Evolutionary conservation across 352 stramenopile genomes (phyloP).

Genomic region (Phytophthora agathidicida): DNA sequence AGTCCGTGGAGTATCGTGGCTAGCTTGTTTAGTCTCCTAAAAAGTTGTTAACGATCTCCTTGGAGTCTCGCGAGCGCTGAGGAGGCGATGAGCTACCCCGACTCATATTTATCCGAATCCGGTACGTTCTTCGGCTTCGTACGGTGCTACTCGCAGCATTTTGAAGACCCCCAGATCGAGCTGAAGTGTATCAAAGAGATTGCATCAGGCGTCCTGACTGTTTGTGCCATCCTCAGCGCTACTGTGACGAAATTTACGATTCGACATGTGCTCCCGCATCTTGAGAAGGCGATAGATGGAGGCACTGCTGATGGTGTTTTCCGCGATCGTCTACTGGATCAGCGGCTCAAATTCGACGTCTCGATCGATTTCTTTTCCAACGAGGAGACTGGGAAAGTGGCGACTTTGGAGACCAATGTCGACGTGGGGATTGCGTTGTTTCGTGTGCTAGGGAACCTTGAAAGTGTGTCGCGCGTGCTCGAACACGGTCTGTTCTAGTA

Average conservation of each 20-base stretch:
- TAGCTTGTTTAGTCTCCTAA: too few relatives aligned
- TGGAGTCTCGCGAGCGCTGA: too few relatives aligned
- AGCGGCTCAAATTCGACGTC: background rate
- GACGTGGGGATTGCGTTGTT: background rate
- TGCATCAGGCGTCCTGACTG: background rate
- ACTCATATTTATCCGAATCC: too few relatives aligned
- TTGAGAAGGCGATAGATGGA: too few relatives aligned
- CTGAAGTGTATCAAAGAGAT: background rate
- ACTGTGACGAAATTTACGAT: slow-evolving; percentile 2
- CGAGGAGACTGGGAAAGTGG: background rate
- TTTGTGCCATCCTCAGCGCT: background rate
- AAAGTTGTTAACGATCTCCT: too few relatives aligned
- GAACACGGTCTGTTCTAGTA: too few relatives aligned
- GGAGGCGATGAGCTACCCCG: too few relatives aligned
- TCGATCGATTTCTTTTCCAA: background rate
- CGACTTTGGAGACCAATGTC: background rate
- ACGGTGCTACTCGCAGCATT: background rate
- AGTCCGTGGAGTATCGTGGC: slow-evolving; percentile 9
- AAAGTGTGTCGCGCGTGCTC: background rate
- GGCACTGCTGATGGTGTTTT: too few relatives aligned
- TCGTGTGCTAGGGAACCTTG: background rate
- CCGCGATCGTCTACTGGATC: background rate
- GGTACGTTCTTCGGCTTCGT: too few relatives aligned
- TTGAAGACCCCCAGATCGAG: background rate
- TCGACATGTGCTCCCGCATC: background rate